Percentiles rank a stretch among this genome's conserved stretches.
phyloP scores from a whole-genome alignment of 2,329 filamentous ascomycete species.

The Cladosporium sp. region DNA sequence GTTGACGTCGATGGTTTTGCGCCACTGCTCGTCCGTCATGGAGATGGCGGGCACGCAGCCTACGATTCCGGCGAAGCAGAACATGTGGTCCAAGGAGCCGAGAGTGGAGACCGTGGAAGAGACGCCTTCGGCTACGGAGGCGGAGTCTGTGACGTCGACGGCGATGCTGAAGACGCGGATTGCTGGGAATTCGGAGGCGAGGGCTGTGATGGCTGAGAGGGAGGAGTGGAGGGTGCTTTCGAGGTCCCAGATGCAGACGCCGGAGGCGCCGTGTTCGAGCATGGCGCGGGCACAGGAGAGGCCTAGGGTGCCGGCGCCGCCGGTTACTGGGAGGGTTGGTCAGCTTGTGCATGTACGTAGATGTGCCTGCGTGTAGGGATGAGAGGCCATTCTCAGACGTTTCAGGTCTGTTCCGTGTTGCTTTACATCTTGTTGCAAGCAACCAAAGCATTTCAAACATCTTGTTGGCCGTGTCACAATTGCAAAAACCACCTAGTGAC shows the following conservation, averaged over 20 bases:
- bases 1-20: constrained; percentile 68
- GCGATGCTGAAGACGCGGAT: constrained; percentile 51
- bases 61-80: constrained; percentile 70
- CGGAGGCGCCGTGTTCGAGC: constrained; percentile 65
- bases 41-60: constrained; percentile 62
- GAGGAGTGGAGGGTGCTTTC: constrained; percentile 44
- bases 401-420: neutral
- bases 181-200: constrained; percentile 57
- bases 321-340: constrained; percentile 54
- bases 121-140: constrained; percentile 48
- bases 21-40: constrained; percentile 60
- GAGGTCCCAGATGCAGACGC: constrained; percentile 63
- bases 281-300: constrained; percentile 60
- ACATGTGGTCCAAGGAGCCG: constrained; percentile 55
- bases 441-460: neutral
- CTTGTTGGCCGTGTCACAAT: neutral
- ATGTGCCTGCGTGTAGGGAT: neutral
- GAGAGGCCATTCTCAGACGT: neutral
- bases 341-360: neutral
- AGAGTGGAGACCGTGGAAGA: constrained; percentile 44
- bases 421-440: neutral
- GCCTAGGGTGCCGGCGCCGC: constrained; percentile 65
- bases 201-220: constrained; percentile 43
- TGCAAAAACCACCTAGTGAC: neutral
- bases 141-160: constrained; percentile 62